A percentile compares a stretch with the other conserved stretches of the same genome.
Conservation (phyloP, 2,329 filamentous ascomycete species). For the Aspergillus udagawae region DNA sequence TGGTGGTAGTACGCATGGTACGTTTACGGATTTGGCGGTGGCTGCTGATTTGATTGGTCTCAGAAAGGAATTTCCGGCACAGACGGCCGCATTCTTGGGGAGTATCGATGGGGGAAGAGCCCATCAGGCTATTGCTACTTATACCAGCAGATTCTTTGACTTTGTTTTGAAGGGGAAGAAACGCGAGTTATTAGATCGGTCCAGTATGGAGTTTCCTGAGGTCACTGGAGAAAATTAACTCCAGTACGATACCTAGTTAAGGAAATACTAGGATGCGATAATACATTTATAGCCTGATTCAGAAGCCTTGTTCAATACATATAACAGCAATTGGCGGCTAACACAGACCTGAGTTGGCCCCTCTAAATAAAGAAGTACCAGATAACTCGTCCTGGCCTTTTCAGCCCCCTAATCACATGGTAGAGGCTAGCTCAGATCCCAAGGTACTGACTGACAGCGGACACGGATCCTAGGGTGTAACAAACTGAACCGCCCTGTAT, state of each 20-base stretch:
- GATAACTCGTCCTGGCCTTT: background rate
- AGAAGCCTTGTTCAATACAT: background rate
- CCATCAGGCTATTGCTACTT: constrained; percentile 11
- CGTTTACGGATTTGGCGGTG: constrained; percentile 17
- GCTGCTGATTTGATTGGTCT: constrained; percentile 6
- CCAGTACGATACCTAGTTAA: background rate
- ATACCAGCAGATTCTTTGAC: constrained; percentile 15
- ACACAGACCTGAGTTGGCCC: background rate
- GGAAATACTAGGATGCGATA: background rate
- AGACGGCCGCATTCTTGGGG: constrained; percentile 7
- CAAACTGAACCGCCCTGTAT: no score
- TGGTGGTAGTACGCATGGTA: constrained; percentile 4
- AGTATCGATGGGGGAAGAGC: constrained; percentile 10
- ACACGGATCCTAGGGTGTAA: no score
- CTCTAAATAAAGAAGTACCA: background rate
- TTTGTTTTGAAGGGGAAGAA: constrained; percentile 8
- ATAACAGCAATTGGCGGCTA: background rate
- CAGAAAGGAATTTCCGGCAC: background rate
- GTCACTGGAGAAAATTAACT: background rate
- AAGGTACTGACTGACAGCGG: no score
- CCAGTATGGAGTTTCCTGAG: constrained; percentile 13
- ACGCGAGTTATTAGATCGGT: constrained; percentile 9
- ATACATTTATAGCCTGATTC: background rate
- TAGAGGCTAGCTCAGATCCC: no score
- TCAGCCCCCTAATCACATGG: no score